These are phyloP conservation scores for Chlorella ohadii DNA, from an alignment of 139 green algal species.

Conservation along the genomic window DNA sequence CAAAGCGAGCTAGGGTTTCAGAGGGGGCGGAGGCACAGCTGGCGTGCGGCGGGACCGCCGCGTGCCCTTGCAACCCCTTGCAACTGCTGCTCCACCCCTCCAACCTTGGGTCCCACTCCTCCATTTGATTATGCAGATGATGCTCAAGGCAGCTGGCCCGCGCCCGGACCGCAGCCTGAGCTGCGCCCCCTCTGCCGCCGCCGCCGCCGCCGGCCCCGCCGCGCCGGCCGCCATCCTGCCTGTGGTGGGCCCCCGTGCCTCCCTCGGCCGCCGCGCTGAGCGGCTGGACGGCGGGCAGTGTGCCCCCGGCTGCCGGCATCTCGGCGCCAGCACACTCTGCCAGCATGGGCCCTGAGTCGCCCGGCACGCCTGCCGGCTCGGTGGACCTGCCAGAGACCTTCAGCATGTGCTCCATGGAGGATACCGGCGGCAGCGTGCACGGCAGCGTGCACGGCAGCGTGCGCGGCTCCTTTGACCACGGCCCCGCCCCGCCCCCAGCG, in stretches of 20 bases:
- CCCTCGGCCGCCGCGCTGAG: background rate
- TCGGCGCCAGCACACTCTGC: background rate
- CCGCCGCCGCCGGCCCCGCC: background rate
- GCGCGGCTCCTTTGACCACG: conserved; percentile 1
- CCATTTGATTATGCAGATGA: too few species aligned
- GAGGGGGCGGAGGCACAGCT: background rate
- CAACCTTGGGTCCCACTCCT: background rate
- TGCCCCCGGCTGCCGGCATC: too few species aligned
- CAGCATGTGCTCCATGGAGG: background rate
- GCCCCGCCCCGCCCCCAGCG: too few species aligned
- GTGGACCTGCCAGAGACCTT: conserved; percentile 28
- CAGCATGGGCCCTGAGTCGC: conserved; percentile 25
- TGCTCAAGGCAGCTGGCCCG: conserved; percentile 8
- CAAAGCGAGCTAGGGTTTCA: background rate
- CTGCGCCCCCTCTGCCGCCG: background rate
- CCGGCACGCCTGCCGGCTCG: conserved; percentile 32
- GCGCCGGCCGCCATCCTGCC: background rate
- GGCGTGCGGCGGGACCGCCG: background rate
- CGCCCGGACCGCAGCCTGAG: background rate
- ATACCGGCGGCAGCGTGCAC: background rate
- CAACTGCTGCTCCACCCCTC: background rate
- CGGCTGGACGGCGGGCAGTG: background rate
- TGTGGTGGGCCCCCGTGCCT: background rate
- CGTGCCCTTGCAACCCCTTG: background rate
- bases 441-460: background rate